These are phyloP conservation scores for Vitis rotundifolia DNA, from an alignment of 164 flowering plant species.

Conservation along the genomic window DNA sequence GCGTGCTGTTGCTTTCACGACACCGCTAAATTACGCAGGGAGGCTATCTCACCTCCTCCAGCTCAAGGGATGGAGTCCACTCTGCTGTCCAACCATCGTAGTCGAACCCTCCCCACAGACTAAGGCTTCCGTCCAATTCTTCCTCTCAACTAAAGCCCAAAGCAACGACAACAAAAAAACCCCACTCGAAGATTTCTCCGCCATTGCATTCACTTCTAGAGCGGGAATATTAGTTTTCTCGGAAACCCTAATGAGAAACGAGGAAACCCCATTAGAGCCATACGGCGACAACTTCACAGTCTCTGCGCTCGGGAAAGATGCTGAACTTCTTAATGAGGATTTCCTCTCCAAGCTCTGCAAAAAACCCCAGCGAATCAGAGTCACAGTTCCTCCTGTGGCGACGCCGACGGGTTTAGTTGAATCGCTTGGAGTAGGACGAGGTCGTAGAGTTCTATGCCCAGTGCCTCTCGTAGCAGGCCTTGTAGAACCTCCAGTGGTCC, in stretches of 20 bases:
- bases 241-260: conserved; percentile 19
- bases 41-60: conserved; percentile 40
- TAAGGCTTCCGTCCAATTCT: conserved; percentile 29
- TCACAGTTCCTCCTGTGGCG: conserved; percentile 49
- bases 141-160: conserved; percentile 26
- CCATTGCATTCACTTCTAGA: conserved; percentile 77
- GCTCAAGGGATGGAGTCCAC: conserved; percentile 41
- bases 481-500: conserved; percentile 72
- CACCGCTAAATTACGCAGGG: conserved; percentile 48
- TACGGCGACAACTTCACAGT: conserved; percentile 39
- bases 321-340: conserved; percentile 41
- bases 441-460: conserved; percentile 59
- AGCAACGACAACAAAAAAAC: neutral
- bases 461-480: conserved; percentile 62
- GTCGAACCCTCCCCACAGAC: conserved; percentile 46
- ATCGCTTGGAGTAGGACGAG: conserved; percentile 46
- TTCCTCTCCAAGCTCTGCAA: conserved; percentile 37
- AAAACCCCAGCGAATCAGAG: conserved; percentile 29
- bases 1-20: conserved; percentile 54
- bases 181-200: conserved; percentile 41
- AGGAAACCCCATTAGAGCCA: conserved; percentile 31
- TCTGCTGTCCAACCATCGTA: conserved; percentile 60
- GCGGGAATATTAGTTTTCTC: conserved; percentile 56
- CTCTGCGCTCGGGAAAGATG: conserved; percentile 69
- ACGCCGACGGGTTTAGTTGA: conserved; percentile 57